Percentiles rank a stretch among this genome's conserved stretches.
Conservation (phyloP, 129 eudicot species). For the Chrysanthemum makinoi region DNA sequence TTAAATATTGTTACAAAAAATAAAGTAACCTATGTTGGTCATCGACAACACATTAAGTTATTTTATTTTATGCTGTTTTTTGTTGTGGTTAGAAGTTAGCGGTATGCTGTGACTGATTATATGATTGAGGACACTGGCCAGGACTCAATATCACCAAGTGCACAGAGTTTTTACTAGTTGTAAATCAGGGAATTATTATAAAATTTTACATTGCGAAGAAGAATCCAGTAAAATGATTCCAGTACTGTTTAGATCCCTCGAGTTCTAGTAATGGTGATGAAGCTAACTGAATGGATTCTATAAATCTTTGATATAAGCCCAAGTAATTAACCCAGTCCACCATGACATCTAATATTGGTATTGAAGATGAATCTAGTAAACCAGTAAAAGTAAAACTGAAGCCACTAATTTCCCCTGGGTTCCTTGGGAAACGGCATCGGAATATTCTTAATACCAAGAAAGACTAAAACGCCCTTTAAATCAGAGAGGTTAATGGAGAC, state of each 20-base stretch:
- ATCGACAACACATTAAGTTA: no score
- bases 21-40: no score
- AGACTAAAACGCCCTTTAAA: constrained; percentile 27
- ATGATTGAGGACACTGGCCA: no score
- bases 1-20: no score
- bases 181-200: no score
- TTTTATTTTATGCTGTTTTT: no score
- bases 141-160: no score
- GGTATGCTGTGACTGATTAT: no score
- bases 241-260: background rate
- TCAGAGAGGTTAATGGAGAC: constrained; percentile 17
- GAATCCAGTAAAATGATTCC: constrained; percentile 1
- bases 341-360: background rate
- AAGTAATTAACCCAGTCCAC: constrained; percentile 14
- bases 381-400: constrained; percentile 29
- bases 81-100: no score
- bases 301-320: constrained; percentile 11
- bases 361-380: constrained; percentile 21
- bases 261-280: constrained; percentile 18
- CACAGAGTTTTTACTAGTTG: no score
- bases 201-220: background rate
- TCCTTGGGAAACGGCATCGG: constrained; percentile 42
- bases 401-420: constrained; percentile 50
- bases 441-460: constrained; percentile 16
- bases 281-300: constrained; percentile 11